Percentiles rank a stretch among this genome's conserved stretches.
Evolutionary conservation across 805 yeast species (phyloP).

Genomic region (Kregervanrija fluxuum): DNA sequence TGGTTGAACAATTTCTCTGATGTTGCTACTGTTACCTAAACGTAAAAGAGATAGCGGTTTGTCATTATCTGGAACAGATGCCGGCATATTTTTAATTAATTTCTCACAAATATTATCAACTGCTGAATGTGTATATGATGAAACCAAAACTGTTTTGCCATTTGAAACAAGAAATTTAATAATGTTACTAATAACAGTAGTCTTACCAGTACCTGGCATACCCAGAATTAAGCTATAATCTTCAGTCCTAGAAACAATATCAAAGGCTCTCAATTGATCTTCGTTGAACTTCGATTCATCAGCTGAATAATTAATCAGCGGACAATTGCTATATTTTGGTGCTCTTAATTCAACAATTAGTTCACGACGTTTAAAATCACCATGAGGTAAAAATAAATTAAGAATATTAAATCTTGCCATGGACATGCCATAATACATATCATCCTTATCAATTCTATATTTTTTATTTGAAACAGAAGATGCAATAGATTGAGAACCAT

Average conservation of each 20-base stretch:
- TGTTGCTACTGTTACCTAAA: slow-evolving; percentile 51
- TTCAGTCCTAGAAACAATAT: slow-evolving; percentile 51
- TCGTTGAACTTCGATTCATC: slow-evolving; percentile 38
- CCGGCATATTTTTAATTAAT: slow-evolving; percentile 35
- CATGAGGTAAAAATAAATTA: slow-evolving; percentile 48
- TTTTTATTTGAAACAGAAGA: slow-evolving; percentile 8
- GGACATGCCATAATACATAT: slow-evolving; percentile 65
- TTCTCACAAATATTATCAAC: slow-evolving; percentile 88
- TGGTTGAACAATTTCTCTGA: slow-evolving; percentile 55
- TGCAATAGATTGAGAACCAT: background rate
- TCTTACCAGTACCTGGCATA: slow-evolving; percentile 98
- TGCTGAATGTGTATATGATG: slow-evolving; percentile 92
- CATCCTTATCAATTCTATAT: slow-evolving; percentile 77
- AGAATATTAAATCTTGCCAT: slow-evolving; percentile 70
- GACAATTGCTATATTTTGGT: slow-evolving; percentile 34
- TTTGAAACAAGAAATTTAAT: slow-evolving; percentile 52
- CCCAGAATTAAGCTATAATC: slow-evolving; percentile 84
- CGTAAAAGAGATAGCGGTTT: slow-evolving; percentile 45
- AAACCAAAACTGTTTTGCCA: slow-evolving; percentile 63
- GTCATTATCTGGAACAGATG: slow-evolving; percentile 6
- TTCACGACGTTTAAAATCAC: slow-evolving; percentile 37
- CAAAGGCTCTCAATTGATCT: slow-evolving; percentile 69
- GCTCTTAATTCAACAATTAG: slow-evolving; percentile 46
- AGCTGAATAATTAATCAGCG: slow-evolving; percentile 16
- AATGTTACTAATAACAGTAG: slow-evolving; percentile 78